Conservation (phyloP, 257 asterid species). For the Jasminum sambac region DNA sequence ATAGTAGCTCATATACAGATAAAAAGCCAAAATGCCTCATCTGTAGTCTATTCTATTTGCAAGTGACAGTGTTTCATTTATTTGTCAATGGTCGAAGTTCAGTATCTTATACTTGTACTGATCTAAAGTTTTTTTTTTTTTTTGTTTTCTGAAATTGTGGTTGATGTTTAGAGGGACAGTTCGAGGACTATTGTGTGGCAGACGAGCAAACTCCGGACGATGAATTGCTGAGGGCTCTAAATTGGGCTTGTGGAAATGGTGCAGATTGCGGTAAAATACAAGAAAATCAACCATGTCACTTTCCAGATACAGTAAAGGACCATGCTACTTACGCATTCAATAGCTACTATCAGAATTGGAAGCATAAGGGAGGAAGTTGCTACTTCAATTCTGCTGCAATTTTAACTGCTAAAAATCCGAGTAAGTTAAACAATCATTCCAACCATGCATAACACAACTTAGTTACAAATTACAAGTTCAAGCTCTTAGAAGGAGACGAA, state of each 20-base stretch:
- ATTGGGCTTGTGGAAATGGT: conserved; percentile 77
- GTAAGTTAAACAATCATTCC: conserved; percentile 39
- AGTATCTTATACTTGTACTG: not conserved
- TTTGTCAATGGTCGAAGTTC: not conserved
- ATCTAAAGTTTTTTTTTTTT: not conserved
- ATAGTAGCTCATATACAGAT: not conserved
- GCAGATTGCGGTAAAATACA: conserved; percentile 58
- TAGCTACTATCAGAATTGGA: conserved; percentile 67
- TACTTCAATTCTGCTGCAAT: conserved; percentile 69
- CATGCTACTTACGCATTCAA: conserved; percentile 82
- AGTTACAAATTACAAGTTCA: not conserved
- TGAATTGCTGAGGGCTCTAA: conserved; percentile 37
- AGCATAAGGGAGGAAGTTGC: conserved; percentile 61
- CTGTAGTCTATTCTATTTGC: too few species aligned
- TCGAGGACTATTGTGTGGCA: conserved; percentile 69
- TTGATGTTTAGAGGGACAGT: conserved; percentile 46
- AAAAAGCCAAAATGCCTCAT: too few species aligned
- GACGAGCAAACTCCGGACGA: conserved; percentile 67
- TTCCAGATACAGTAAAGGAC: conserved; percentile 49
- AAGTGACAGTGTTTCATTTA: not conserved
- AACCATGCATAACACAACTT: not conserved
- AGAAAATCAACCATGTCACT: conserved; percentile 38
- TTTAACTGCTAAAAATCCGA: conserved; percentile 56
- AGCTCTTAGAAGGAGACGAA: not conserved
- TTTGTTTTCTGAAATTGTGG: not conserved